These are phyloP conservation scores for Jamesozyma spencerorum DNA, from an alignment of 805 yeast genomes.

Conservation along the genomic window DNA sequence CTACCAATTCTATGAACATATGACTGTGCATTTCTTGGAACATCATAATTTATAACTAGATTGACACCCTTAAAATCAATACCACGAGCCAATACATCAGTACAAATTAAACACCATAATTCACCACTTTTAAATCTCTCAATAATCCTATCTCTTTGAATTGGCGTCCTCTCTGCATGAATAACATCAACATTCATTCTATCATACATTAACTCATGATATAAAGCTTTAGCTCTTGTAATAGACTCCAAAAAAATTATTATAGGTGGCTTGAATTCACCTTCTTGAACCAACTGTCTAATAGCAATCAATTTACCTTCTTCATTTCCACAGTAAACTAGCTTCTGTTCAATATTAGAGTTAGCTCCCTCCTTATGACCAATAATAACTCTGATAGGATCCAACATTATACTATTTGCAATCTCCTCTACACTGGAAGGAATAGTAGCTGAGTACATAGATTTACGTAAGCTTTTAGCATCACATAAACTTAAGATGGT, in stretches of 20 bases:
- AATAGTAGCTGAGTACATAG: constrained; percentile 91
- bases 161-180: constrained; percentile 86
- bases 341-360: constrained; percentile 66
- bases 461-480: constrained; percentile 45
- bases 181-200: constrained; percentile 89
- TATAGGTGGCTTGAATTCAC: constrained; percentile 87
- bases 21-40: constrained; percentile 86
- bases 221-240: constrained; percentile 87
- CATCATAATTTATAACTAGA: constrained; percentile 90
- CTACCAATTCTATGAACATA: constrained; percentile 98
- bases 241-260: constrained; percentile 87
- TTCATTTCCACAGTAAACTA: constrained; percentile 84
- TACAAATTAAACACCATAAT: constrained; percentile 91
- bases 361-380: constrained; percentile 95
- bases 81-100: constrained; percentile 95
- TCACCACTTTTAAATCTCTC: constrained; percentile 83
- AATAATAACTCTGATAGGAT: constrained; percentile 77
- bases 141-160: constrained; percentile 77
- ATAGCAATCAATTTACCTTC: constrained; percentile 91
- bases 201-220: constrained; percentile 87
- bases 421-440: constrained; percentile 88
- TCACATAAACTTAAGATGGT: constrained; percentile 46
- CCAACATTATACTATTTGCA: constrained; percentile 74
- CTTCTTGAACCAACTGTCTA: constrained; percentile 74
- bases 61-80: constrained; percentile 95